Evolutionary conservation across 805 yeast genomes (phyloP), one percentile per base, ranked within the genome.

Genomic region (Barnettozyma botsteinii): DNA sequence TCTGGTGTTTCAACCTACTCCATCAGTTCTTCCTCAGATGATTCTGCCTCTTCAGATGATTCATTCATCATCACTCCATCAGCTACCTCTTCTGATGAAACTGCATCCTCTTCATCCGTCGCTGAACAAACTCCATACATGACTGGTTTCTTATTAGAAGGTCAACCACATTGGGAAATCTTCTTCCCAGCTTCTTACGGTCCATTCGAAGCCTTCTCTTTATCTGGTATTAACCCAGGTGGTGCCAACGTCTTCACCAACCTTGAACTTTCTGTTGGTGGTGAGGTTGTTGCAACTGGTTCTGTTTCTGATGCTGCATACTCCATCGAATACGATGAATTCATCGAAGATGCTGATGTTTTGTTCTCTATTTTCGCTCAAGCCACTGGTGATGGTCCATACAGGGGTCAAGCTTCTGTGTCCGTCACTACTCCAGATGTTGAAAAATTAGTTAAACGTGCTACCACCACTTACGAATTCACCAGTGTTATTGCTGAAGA

Each of bases 81-180:
- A 6, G 40, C 53, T 21, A 36, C 47, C 11, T 38, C 54, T 4
- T 17, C 43, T n/a, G 39, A 40, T 3, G 37, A 43, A 4, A 24
- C 42, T 15, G 29, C 42, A 13, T 38, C 49, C 14, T 25, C 51
- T 23, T 37, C 50, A 20, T 32, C 53, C 7, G 17, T 30, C 19
- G 31, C 51, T 19, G 36, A 33, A 11, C 35, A 33, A 17, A 42
- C 51, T 25, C 52, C 55, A 46, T 53, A 47, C 50, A 46, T 52
- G 35, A 44, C 52, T 26, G 57, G 57, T 49, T 49, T 43, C 49
- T 35, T 52, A 25, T 21, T n/a, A 26, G 44, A 42, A 21, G 57
- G 56, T 40, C 50, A 51, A 46, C 57, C 57, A 52, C 49, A 49
- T 34, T 53, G 48, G 48, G 52, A 53, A 27, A 33, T 52, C 27